Evolutionary conservation across 345 rosid genomes (phyloP).

Genomic region (Linum lewisii): DNA sequence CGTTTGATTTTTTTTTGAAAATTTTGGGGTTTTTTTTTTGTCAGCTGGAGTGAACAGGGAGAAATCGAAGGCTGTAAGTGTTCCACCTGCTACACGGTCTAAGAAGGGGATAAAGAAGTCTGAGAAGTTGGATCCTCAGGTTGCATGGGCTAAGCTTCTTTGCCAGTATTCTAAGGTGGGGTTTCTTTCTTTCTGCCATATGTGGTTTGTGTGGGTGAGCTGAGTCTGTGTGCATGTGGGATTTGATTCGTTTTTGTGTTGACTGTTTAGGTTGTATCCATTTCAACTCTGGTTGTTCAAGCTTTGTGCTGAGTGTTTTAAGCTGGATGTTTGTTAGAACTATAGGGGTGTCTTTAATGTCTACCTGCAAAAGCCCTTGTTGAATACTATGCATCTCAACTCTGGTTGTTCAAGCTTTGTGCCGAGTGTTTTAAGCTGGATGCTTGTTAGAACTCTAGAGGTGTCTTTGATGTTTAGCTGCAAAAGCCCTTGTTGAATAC

Average conservation of each 20-base stretch:
- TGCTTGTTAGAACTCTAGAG: not conserved
- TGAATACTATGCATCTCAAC: not conserved
- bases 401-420: not conserved
- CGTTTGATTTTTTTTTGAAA: constrained; percentile 1
- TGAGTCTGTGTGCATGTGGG: not conserved
- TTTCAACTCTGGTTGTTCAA: not conserved
- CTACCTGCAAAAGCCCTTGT: not conserved
- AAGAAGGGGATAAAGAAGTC: constrained; percentile 34
- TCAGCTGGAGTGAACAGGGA: constrained; percentile 28
- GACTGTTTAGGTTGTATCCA: not conserved
- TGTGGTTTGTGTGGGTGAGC: not conserved
- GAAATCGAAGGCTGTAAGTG: constrained; percentile 29
- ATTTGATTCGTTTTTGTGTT: not conserved
- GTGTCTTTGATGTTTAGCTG: not conserved
- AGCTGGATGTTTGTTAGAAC: not conserved
- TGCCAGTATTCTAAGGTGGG: constrained; percentile 73
- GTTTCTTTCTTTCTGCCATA: constrained; percentile 5
- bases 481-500: not conserved
- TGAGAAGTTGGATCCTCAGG: constrained; percentile 30
- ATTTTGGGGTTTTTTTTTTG: constrained; percentile 26
- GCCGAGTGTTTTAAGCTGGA: not conserved
- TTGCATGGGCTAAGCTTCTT: constrained; percentile 87
- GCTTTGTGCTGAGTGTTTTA: not conserved
- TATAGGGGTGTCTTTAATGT: not conserved
- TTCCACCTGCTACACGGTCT: constrained; percentile 15